Evolutionary conservation across 345 rosid species (phyloP), one percentile per base, ranked within the genome.

Genomic region (Nephelium lappaceum): DNA sequence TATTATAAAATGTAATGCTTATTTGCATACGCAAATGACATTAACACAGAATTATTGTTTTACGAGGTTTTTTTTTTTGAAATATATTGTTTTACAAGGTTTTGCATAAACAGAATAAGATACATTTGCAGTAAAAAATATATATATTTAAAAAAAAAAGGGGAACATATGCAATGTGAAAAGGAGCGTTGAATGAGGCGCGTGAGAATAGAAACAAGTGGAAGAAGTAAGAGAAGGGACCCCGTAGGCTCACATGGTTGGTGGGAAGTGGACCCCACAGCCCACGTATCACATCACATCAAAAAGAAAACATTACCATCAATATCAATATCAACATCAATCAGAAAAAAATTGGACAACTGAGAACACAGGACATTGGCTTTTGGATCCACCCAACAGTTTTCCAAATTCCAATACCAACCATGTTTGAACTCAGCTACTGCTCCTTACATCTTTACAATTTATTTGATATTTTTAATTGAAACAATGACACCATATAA

Each of bases 241-340:
- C 61, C 66, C 4, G 19, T 16, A 5, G 72, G 49, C 4, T 81
- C 70, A 81, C 80, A 72, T 67, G 78, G 82, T 84, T 75, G 80
- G 86, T 78, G 81, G 69, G 57, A 55, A 64, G 67, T 21, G 1
- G 81, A 39, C 15, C 58, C 74, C 79, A 75, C 77, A 31, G 4
- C 18, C 76, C 64, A 72, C 71, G 51, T 51, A 72, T 57, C 58
- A 66, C 9, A 31, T 71, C 76, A 71, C 76, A 71, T 61, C 74
- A 3, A 7, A 16, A 69, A 69, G 23, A 73, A 57, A 69, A 68
- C 57, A 45, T 63, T 25, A 43, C 60, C 43, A 43, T 63, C 71
- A 67, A 67, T 6, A 67, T 67, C 15, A 64, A 25, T 4, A 15
- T 64, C 15, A 38, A 18, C 1, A 71, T 71, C 23, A 24, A 42